These are phyloP conservation scores for Penicillium macrosclerotiorum DNA, from an alignment of 495 filamentous ascomycete genomes.

Conservation along the genomic window DNA sequence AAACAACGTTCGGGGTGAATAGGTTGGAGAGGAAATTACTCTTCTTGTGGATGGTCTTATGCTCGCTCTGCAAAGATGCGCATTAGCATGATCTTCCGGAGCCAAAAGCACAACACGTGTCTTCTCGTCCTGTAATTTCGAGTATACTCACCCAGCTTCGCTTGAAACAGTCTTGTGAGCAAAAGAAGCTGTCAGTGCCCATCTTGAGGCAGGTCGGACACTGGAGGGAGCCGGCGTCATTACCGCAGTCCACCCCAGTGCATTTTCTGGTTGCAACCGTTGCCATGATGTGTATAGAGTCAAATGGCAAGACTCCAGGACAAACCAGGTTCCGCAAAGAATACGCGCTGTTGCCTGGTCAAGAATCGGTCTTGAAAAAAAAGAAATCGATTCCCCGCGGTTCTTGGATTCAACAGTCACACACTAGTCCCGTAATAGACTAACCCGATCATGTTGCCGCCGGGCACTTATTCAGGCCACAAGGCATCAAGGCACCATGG, in stretches of 20 bases:
- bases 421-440: neutral
- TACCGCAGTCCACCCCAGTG: conserved; percentile 73
- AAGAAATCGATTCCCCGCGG: conserved; percentile 14
- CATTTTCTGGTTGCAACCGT: conserved; percentile 63
- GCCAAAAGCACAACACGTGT: conserved; percentile 7
- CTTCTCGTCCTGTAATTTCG: conserved; percentile 18
- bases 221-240: conserved; percentile 79
- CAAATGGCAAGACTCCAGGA: neutral
- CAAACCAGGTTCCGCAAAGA: too few species aligned
- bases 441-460: neutral
- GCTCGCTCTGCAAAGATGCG: conserved; percentile 57
- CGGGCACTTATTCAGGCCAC: conserved; percentile 1
- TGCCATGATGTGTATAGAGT: conserved; percentile 13
- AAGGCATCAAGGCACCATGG: too few species aligned
- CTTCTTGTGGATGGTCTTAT: conserved; percentile 84
- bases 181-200: conserved; percentile 92
- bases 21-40: conserved; percentile 73
- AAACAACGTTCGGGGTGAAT: conserved; percentile 70
- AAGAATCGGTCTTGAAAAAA: neutral
- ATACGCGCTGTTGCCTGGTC: neutral
- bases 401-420: neutral
- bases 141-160: conserved; percentile 80
- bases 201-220: conserved; percentile 93
- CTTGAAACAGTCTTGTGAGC: conserved; percentile 98
- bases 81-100: too few species aligned